phyloP scores from a whole-genome alignment of 352 stramenopile species.

The Plasmopara halstedii region DNA sequence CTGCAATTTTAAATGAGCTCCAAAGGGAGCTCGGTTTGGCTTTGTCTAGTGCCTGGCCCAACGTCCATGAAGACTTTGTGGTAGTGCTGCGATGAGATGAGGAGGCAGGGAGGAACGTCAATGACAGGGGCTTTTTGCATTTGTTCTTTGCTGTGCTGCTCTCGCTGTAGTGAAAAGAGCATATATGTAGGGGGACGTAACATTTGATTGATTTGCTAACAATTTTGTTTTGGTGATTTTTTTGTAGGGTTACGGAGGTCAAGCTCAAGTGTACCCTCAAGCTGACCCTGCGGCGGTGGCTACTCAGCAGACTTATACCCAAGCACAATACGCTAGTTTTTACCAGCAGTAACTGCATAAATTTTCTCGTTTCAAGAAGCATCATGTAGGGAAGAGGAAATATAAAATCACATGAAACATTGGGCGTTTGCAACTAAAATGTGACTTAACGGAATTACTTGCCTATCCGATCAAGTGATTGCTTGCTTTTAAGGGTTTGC shows the following conservation, averaged over 20 bases:
- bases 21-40: constrained; percentile 9
- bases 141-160: constrained; percentile 10
- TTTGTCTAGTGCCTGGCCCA: constrained; percentile 18
- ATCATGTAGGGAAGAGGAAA: no score
- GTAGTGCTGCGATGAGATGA: constrained; percentile 21
- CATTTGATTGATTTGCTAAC: constrained; percentile 8
- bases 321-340: constrained; percentile 60
- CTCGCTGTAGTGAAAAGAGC: background rate
- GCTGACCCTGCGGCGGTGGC: constrained; percentile 19
- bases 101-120: constrained; percentile 16
- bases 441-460: no score
- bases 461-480: constrained; percentile 62
- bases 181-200: constrained; percentile 13
- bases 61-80: constrained; percentile 19
- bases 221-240: constrained; percentile 8
- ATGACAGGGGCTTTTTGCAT: constrained; percentile 22
- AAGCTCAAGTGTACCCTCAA: constrained; percentile 40
- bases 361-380: no score
- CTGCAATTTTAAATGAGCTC: constrained; percentile 12
- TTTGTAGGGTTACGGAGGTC: constrained; percentile 46
- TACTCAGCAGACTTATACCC: constrained; percentile 31
- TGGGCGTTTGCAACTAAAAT: no score
- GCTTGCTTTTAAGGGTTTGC: constrained; percentile 82
- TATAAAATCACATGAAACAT: no score
- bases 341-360: constrained; percentile 66